Base-by-base conservation (phyloP, 805 yeast genomes). In the Kazachstania viticola region DNA sequence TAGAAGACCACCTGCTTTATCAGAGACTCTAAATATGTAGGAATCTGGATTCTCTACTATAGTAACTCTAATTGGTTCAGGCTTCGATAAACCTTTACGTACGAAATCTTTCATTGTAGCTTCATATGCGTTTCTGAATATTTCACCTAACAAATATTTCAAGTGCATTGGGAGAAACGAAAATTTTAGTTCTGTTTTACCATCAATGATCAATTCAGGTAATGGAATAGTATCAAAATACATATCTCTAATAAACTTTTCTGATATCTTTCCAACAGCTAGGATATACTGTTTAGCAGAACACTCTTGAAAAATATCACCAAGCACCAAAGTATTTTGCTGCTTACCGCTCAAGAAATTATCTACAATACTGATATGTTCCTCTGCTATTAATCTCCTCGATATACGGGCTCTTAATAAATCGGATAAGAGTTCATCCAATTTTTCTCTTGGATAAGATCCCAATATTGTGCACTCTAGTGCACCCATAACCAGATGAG, bases 401-500 rank as follows among this genome's bases (percentile, higher is more conserved):
- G 94, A 79, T 25, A 88, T 82, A 48, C 98, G 70, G 4, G 94
- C 82, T 33, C 95, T 65, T 27, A 88, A 59, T 67, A 85, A 69
- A 4, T 79, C 68, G 9, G 85, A 75, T 67, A 87, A 73, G 46
- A 87, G 72, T 13, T 59, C 62, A 48, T 88, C 95, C 41, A 88
- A 58, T 28, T 75, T 62, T 2, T 62, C 56, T 36, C 72, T 75
- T 3, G 84, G 77, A 46, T 79, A 66, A 5, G 67, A 53, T 16
- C 56, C 56, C 29, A 78, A 50, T 23, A 78, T 73, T 11, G 80
- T 71, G 39, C 77, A 77, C 46, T 88, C 96, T 29, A 85, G 61
- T 1, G 94, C 84, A 2, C 97, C 97, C 85, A 85, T 81, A 65
- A 88, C 79, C 37, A 87, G 62, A 52, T 87, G 88, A 1, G 96